Percentiles rank a stretch among this genome's conserved stretches.
Conservation (phyloP, 192 early-diverging fungal genomes). For the Coemansia brasiliensis region DNA sequence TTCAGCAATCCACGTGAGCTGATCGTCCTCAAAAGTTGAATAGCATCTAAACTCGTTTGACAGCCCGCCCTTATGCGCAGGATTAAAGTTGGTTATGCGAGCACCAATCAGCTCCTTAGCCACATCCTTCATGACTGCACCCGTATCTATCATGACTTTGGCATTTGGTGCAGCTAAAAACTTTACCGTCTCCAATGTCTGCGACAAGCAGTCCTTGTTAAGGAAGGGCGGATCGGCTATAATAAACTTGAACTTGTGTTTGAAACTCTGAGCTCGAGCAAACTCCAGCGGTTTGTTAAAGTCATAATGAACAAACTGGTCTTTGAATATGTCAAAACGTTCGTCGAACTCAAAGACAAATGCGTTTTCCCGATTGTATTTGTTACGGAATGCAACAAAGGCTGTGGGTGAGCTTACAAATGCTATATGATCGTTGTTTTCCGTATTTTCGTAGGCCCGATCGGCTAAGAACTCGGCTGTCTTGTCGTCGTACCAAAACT, state of each 20-base stretch:
- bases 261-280: slow-evolving; percentile 37
- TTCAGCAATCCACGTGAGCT: slow-evolving; percentile 32
- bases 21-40: slow-evolving; percentile 53
- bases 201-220: slow-evolving; percentile 69
- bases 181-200: slow-evolving; percentile 63
- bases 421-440: slow-evolving; percentile 30
- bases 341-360: slow-evolving; percentile 75
- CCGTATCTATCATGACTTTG: slow-evolving; percentile 47
- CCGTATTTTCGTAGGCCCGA: slow-evolving; percentile 51
- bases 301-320: slow-evolving; percentile 71
- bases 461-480: slow-evolving; percentile 56
- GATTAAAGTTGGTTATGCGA: slow-evolving; percentile 60
- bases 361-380: slow-evolving; percentile 32
- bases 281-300: slow-evolving; percentile 67
- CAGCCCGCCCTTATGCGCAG: slow-evolving; percentile 65
- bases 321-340: slow-evolving; percentile 70
- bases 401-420: slow-evolving; percentile 53
- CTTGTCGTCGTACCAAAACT: slow-evolving; percentile 59
- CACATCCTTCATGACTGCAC: slow-evolving; percentile 59
- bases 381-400: slow-evolving; percentile 41
- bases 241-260: slow-evolving; percentile 65
- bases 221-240: slow-evolving; percentile 81
- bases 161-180: slow-evolving; percentile 50
- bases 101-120: slow-evolving; percentile 56
- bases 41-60: slow-evolving; percentile 80